A percentile compares a stretch with the other conserved stretches of the same genome.
phyloP scores from a whole-genome alignment of 2,329 filamentous ascomycete species.

The Sordariomycetes sp. region DNA sequence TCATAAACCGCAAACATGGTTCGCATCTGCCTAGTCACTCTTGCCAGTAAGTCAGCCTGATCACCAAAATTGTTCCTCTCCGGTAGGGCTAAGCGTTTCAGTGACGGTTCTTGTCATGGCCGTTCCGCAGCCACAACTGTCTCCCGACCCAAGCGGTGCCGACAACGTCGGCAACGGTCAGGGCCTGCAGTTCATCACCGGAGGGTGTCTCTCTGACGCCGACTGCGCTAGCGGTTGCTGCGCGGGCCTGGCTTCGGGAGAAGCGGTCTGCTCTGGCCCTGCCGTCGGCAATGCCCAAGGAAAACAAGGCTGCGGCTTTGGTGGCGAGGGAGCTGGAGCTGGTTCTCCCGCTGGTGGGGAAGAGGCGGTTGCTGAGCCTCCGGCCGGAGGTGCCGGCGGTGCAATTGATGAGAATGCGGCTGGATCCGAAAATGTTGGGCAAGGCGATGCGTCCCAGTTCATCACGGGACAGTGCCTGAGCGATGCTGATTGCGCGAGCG shows the following conservation, averaged over 20 bases:
- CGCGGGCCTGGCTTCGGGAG: constrained; percentile 11
- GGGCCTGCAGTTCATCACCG: constrained; percentile 15
- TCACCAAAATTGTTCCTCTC: background rate
- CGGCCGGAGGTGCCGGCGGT: background rate
- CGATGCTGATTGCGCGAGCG: constrained; percentile 12
- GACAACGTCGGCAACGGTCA: constrained; percentile 10
- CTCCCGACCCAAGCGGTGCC: constrained; percentile 10
- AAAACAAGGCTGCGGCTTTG: constrained; percentile 16
- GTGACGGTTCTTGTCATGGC: constrained; percentile 3
- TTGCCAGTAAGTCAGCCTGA: background rate
- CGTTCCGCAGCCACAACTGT: constrained; percentile 6
- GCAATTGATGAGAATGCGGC: constrained; percentile 7
- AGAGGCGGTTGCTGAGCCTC: background rate
- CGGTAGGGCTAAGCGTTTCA: background rate
- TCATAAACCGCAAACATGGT: background rate
- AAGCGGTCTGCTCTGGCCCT: constrained; percentile 15
- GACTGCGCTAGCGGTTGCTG: constrained; percentile 15
- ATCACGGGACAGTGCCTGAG: constrained; percentile 16
- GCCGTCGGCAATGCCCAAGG: constrained; percentile 14
- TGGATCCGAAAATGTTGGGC: constrained; percentile 10
- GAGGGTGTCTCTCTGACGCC: constrained; percentile 13
- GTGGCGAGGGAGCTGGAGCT: constrained; percentile 1
- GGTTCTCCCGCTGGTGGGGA: background rate
- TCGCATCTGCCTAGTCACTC: background rate
- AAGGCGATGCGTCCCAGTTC: constrained; percentile 12